These are phyloP conservation scores for Aspergillus awamori DNA, from an alignment of 2,329 filamentous ascomycete species.

Conservation along the genomic window DNA sequence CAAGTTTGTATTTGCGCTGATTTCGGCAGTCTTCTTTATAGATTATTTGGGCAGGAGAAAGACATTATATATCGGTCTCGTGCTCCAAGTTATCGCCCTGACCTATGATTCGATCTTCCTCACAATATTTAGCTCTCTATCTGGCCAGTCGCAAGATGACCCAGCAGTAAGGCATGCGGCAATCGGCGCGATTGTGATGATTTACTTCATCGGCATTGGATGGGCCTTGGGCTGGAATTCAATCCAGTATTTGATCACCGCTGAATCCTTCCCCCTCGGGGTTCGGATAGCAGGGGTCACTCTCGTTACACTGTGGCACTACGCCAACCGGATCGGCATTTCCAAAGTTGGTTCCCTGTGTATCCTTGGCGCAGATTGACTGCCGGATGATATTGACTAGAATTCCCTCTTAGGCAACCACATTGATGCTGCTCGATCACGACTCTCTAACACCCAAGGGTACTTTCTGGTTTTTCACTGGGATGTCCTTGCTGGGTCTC, in stretches of 20 bases:
- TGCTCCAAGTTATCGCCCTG: slow-evolving; percentile 46
- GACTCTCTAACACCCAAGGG: slow-evolving; percentile 29
- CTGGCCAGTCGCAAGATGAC: slow-evolving; percentile 8
- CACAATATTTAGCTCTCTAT: neutral
- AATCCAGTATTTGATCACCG: slow-evolving; percentile 10
- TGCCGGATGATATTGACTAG: neutral
- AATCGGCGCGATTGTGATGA: slow-evolving; percentile 25
- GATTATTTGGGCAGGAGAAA: slow-evolving; percentile 47
- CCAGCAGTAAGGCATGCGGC: slow-evolving; percentile 33
- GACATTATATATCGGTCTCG: slow-evolving; percentile 40
- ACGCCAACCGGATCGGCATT: slow-evolving; percentile 10
- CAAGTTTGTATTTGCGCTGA: slow-evolving; percentile 47
- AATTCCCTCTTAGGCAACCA: neutral
- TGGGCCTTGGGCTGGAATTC: slow-evolving; percentile 12
- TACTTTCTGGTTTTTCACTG: slow-evolving; percentile 16
- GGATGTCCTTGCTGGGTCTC: slow-evolving; percentile 9
- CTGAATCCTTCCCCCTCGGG: slow-evolving; percentile 3
- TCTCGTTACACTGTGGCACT: slow-evolving; percentile 6
- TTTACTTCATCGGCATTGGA: slow-evolving; percentile 4
- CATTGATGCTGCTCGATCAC: slow-evolving; percentile 32
- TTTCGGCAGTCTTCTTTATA: slow-evolving; percentile 50
- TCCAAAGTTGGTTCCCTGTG: neutral
- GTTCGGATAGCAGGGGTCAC: neutral
- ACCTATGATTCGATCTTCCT: slow-evolving; percentile 35
- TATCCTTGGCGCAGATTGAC: neutral